A percentile compares a stretch with the other conserved stretches of the same genome.
These are phyloP conservation scores for Vaccinium vitisidaea DNA, from an alignment of 148 eudicot genomes.

Conservation along the genomic window DNA sequence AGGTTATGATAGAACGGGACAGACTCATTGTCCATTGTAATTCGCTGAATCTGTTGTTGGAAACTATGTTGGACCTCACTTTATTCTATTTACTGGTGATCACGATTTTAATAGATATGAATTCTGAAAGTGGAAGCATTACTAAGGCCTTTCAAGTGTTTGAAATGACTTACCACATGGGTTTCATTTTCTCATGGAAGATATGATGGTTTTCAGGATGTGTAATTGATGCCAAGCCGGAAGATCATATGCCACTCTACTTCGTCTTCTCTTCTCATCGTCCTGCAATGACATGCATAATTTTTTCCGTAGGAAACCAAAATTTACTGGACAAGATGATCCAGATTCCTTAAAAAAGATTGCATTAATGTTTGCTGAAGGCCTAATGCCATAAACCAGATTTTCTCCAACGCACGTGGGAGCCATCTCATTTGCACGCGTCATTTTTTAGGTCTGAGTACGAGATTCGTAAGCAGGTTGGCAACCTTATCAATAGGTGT, in stretches of 20 bases:
- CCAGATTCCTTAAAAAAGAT: not conserved
- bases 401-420: not conserved
- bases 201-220: conserved; percentile 27
- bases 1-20: conserved; percentile 23
- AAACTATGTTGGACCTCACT: conserved; percentile 11
- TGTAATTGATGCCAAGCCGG: conserved; percentile 1
- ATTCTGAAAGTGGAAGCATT: conserved; percentile 37
- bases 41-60: conserved; percentile 21
- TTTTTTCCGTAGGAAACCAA: not conserved
- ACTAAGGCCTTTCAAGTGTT: conserved; percentile 28
- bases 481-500: not conserved
- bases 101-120: conserved; percentile 32
- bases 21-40: conserved; percentile 18
- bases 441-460: not conserved
- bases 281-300: conserved; percentile 1
- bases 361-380: not conserved
- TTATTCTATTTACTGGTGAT: conserved; percentile 20
- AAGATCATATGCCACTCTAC: not conserved
- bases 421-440: not conserved
- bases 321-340: not conserved
- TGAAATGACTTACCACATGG: conserved; percentile 15
- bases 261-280: not conserved
- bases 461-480: not conserved
- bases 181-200: conserved; percentile 24
- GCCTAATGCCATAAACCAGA: not conserved